Conservation (phyloP, 106 monocot species). For the Amphibolis antarctica region DNA sequence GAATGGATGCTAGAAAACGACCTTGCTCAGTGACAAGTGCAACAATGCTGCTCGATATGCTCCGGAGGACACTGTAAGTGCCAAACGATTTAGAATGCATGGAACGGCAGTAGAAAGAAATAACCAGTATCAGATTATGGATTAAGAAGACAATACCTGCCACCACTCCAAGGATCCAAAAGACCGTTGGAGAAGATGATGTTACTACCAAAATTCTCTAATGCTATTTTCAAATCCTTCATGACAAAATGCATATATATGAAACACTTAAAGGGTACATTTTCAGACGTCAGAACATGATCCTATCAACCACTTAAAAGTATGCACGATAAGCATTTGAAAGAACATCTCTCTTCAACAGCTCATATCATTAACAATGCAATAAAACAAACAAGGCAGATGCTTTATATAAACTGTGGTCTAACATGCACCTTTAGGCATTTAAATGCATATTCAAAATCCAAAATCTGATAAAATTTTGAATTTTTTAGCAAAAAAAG, state of each 20-base stretch:
- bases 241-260: slow-evolving; percentile 3
- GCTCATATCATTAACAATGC: too few relatives aligned
- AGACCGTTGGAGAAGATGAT: slow-evolving; percentile 95
- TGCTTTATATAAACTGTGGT: too few relatives aligned
- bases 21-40: slow-evolving; percentile 76
- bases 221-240: slow-evolving; percentile 41
- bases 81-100: not conserved
- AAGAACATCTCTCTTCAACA: too few relatives aligned
- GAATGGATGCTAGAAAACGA: not conserved
- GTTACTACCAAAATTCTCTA: slow-evolving; percentile 85
- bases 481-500: too few relatives aligned
- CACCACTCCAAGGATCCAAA: slow-evolving; percentile 95
- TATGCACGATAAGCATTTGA: too few relatives aligned
- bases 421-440: too few relatives aligned
- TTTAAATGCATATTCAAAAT: too few relatives aligned
- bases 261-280: too few relatives aligned
- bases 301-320: too few relatives aligned
- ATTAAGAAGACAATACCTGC: slow-evolving; percentile 31
- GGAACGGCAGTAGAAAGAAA: not conserved
- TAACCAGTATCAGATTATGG: not conserved
- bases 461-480: too few relatives aligned
- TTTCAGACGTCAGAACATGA: too few relatives aligned
- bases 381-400: too few relatives aligned
- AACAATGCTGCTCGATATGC: slow-evolving; percentile 66
- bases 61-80: slow-evolving; percentile 56